These are phyloP conservation scores for Cylindrotheca closterium DNA, from an alignment of 108 stramenopile species.

Conservation along the genomic window DNA sequence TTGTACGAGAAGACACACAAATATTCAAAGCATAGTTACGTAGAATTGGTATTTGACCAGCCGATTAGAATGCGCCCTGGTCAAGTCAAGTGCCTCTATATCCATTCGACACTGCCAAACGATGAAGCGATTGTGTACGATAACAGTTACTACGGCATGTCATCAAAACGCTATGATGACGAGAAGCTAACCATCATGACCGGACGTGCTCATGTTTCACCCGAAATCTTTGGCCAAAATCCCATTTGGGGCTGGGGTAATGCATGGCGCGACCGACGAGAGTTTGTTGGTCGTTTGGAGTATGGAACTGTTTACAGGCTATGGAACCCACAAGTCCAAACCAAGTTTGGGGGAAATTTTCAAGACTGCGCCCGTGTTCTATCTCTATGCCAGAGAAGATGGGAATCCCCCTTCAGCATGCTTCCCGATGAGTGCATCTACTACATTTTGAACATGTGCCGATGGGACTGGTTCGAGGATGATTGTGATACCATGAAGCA, in stretches of 20 bases:
- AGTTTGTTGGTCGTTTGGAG: conserved; percentile 74
- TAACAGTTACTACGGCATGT: conserved; percentile 40
- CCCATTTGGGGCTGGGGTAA: conserved; percentile 85
- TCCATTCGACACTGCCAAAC: conserved; percentile 72
- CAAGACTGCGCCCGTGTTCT: conserved; percentile 44
- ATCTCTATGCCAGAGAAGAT: conserved; percentile 66
- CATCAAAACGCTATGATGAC: conserved; percentile 64
- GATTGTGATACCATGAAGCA: conserved; percentile 37
- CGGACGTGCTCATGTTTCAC: conserved; percentile 79
- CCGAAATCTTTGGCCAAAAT: conserved; percentile 60
- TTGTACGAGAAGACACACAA: conserved; percentile 70
- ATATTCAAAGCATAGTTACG: conserved; percentile 51
- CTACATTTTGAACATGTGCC: conserved; percentile 89
- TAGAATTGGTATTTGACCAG: conserved; percentile 54
- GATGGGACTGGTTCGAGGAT: conserved; percentile 87
- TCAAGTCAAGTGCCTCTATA: conserved; percentile 67
- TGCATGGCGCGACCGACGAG: conserved; percentile 83
- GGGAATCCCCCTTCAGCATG: conserved; percentile 57
- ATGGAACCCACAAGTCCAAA: conserved; percentile 69
- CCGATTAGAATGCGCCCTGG: conserved; percentile 75
- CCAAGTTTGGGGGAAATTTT: conserved; percentile 66
- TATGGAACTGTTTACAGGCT: conserved; percentile 80
- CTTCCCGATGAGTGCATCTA: conserved; percentile 84
- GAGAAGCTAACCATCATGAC: conserved; percentile 64
- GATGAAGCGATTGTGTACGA: conserved; percentile 88